Percentiles rank a stretch among this genome's conserved stretches.
Evolutionary conservation across 2,329 filamentous ascomycete species (phyloP).

Genomic region (Penicillium sp.): DNA sequence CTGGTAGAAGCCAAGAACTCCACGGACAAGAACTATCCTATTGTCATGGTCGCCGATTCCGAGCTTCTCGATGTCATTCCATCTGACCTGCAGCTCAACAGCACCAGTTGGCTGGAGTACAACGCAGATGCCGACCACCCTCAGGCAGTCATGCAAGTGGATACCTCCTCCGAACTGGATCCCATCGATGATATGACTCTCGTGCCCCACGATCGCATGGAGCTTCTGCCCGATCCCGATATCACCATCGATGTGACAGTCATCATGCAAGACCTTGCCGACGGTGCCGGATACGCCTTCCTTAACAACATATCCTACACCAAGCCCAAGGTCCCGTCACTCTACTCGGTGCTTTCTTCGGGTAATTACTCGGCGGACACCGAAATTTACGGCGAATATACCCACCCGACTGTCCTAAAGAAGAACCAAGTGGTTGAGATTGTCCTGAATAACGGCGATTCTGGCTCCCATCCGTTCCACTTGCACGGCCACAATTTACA

Average conservation of each 20-base stretch:
- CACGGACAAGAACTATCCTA: slow-evolving; percentile 66
- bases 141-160: slow-evolving; percentile 31
- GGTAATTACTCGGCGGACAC: slow-evolving; percentile 59
- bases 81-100: slow-evolving; percentile 37
- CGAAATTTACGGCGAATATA: slow-evolving; percentile 67
- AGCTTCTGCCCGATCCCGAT: slow-evolving; percentile 65
- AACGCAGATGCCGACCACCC: slow-evolving; percentile 53
- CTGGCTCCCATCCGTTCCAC: slow-evolving; percentile 54
- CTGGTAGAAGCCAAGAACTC: slow-evolving; percentile 66
- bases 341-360: slow-evolving; percentile 32
- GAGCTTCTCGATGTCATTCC: slow-evolving; percentile 39
- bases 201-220: slow-evolving; percentile 68
- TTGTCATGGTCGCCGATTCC: slow-evolving; percentile 48
- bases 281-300: slow-evolving; percentile 62
- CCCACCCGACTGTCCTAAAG: slow-evolving; percentile 54
- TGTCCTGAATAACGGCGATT: slow-evolving; percentile 49
- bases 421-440: slow-evolving; percentile 49
- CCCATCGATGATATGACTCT: slow-evolving; percentile 70
- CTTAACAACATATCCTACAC: slow-evolving; percentile 34
- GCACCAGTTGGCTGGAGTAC: slow-evolving; percentile 68
- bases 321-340: slow-evolving; percentile 27
- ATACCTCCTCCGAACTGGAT: slow-evolving; percentile 1
- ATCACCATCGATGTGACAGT: slow-evolving; percentile 60
- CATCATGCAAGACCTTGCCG: slow-evolving; percentile 69
- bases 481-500: slow-evolving; percentile 69